Evolutionary conservation across 257 asterid species (phyloP), one percentile per base, ranked within the genome.

Genomic region (Solanum corneliomulleri): DNA sequence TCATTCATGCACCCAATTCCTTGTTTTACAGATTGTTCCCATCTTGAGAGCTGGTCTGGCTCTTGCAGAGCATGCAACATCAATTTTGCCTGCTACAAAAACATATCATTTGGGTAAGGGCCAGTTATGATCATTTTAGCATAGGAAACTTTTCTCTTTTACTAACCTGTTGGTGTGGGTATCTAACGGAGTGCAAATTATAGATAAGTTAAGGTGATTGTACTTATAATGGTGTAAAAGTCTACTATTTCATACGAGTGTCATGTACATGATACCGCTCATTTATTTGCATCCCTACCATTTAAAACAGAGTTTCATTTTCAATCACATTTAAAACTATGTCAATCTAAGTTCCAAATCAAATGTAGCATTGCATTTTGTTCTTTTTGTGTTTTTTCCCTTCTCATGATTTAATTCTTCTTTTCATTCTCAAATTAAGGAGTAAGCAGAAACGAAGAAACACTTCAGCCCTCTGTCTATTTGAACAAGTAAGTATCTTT

Each of bases 1-100:
- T 81, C 31, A 31, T 49, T 81, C 85, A 81, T 81, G 69, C 69
- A 49, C 85, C 69, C 12, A 31, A 18, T 81, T 47, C 88, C 66
- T 71, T 90, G 72, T 80, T 88, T 85, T 92, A 86, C 96, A 97
- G 99, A 89, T 97, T 88, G 92, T 97, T 90, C 99, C 99, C 86
- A 95, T 97, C 89, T 89, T 97, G 97, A 96, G 99, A 90, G 99
- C 99, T 87, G 99, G 99, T 86, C 97, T 97, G 88, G 99, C 98
- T 85, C 93, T 97, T 90, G 98, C 99, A 16, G 99, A 97, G 91
- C 93, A 95, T 87, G 99, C 98, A 85, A 87, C 98, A 75, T 93
- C 98, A 86, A 85, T 97, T 91, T 92, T 97, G 88, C 98, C 99
- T 3, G 94, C 98, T 25, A 93, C 93, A 82, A 96, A 91, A 82